Percentiles rank a stretch among this genome's conserved stretches.
These are phyloP conservation scores for Globisporangium okanoganense DNA, from an alignment of 352 stramenopile genomes.

Conservation along the genomic window DNA sequence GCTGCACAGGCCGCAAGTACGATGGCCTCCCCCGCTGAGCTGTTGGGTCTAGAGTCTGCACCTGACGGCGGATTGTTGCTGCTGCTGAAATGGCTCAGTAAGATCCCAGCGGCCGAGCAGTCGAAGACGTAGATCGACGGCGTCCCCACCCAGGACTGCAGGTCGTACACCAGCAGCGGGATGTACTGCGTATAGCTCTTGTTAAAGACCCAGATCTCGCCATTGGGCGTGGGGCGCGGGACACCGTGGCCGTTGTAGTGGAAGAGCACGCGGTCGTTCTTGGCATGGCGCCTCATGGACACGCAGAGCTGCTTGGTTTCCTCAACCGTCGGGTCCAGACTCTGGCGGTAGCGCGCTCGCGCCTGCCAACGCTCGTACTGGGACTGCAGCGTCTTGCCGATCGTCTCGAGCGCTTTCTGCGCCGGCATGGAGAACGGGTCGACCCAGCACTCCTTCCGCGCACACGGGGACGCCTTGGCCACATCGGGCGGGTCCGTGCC, in stretches of 20 bases:
- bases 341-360: conserved; percentile 91
- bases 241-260: conserved; percentile 99
- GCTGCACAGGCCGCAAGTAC: conserved; percentile 94
- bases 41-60: conserved; percentile 19
- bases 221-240: conserved; percentile 94
- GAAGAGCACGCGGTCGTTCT: conserved; percentile 94
- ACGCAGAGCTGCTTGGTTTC: conserved; percentile 94
- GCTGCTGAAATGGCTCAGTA: conserved; percentile 93
- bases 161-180: conserved; percentile 94
- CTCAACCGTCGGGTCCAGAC: conserved; percentile 96
- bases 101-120: conserved; percentile 94
- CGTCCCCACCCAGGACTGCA: conserved; percentile 93
- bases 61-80: conserved; percentile 2
- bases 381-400: conserved; percentile 92
- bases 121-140: conserved; percentile 98
- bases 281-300: conserved; percentile 89
- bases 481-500: conserved; percentile 97
- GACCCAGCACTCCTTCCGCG: conserved; percentile 98
- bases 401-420: conserved; percentile 95
- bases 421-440: conserved; percentile 93
- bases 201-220: conserved; percentile 99
- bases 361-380: conserved; percentile 97
- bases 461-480: conserved; percentile 95
- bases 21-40: conserved; percentile 87
- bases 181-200: conserved; percentile 99